Percentiles rank a stretch among this genome's conserved stretches.
Conservation (phyloP, 805 yeast genomes). For the Zygoascus flipseniorum region DNA sequence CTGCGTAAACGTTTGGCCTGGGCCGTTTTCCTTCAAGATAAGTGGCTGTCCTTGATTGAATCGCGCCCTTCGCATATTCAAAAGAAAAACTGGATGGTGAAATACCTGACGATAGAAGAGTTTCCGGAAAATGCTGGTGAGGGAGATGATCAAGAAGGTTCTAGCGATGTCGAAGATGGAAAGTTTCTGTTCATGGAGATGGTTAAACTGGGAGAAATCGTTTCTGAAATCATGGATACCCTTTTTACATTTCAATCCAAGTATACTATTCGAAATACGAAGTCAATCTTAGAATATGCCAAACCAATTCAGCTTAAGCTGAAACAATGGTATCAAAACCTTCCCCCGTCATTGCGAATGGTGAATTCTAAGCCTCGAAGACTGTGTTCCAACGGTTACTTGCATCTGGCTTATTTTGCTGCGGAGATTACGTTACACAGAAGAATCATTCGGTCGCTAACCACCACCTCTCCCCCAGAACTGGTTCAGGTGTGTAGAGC, state of each 20-base stretch:
- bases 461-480: constrained; percentile 40
- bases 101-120: constrained; percentile 59
- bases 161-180: constrained; percentile 10
- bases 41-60: constrained; percentile 79
- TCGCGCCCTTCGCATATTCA: constrained; percentile 78
- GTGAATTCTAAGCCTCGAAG: constrained; percentile 17
- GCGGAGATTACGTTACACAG: constrained; percentile 84
- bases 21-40: constrained; percentile 91
- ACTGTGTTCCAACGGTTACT: constrained; percentile 52
- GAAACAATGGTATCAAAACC: constrained; percentile 27
- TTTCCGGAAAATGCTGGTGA: constrained; percentile 40
- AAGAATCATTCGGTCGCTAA: constrained; percentile 29
- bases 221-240: constrained; percentile 42
- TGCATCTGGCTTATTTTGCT: constrained; percentile 81
- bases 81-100: constrained; percentile 71
- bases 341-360: constrained; percentile 22
- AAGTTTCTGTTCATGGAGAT: constrained; percentile 27
- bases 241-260: constrained; percentile 67
- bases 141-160: constrained; percentile 7
- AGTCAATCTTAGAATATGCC: constrained; percentile 62
- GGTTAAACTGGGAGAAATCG: constrained; percentile 26
- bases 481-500: constrained; percentile 62
- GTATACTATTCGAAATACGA: constrained; percentile 47
- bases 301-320: constrained; percentile 39
- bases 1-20: constrained; percentile 82